Evolutionary conservation across 139 green algal species (phyloP), one percentile per base, ranked within the genome.

Genomic region (Trebouxia sp.): DNA sequence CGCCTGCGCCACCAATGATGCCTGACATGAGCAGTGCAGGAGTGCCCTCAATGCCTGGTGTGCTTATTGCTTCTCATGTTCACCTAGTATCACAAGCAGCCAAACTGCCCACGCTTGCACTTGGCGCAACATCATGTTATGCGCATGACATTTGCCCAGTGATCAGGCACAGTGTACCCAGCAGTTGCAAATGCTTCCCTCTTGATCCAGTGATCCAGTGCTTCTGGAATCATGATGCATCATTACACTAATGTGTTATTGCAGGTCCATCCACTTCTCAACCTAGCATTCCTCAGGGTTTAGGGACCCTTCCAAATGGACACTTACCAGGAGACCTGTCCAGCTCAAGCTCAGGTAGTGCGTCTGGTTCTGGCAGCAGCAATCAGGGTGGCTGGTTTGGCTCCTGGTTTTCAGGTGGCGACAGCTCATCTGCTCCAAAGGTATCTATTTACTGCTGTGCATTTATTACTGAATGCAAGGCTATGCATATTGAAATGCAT

Each of bases 1-100:
- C 94, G 22, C 92, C 94, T 11, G 82, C 88, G 20, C 85, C 85
- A 17, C 65, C 38, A 30, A 89, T 87, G 84, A 78, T 92, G 65
- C 62, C 62, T 26, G 86, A 88, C 30, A 88, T 91, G 82, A 75
- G 65, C 42, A 82, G 77, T 51, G 65, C 78, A 65, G 82, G 69
- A 17, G 22, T 58, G 20, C 50, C 5, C 20, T 58, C 20, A 17
- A 3, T 30, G 66, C 2, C 35, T 37, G 48, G 32, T 50, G 66
- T 10, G 3, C 37, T n/a, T 53, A 6, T 12, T n/a, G 30, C 38
- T 37, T 1, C 24, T 37, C 22, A 48, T 35, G 28, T 11, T 1
- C 47, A 76, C 3, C 11, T 10, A 26, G 24, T 48, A 17, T 10
- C 66, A 50, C 66, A 10, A 75, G 24, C 11, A 48, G 43, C 9